Percentiles rank a stretch among this genome's conserved stretches.
phyloP scores from a whole-genome alignment of 106 monocot species.

The Chionographis japonica region DNA sequence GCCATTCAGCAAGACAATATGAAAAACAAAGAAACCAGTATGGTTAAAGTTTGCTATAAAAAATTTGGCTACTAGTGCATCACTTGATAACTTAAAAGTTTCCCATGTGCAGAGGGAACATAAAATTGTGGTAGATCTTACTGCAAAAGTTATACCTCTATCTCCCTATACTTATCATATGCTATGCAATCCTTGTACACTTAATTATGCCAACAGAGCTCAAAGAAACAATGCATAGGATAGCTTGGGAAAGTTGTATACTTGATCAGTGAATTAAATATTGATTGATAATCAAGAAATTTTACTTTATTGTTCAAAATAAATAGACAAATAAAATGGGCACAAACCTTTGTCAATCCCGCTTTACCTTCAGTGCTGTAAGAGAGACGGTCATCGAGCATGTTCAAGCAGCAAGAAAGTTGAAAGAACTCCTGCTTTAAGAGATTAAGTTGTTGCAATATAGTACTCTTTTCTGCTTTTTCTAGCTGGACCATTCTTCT shows the following conservation, averaged over 20 bases:
- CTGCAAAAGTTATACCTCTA: no score
- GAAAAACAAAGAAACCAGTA: slow-evolving; percentile 10
- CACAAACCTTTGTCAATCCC: slow-evolving; percentile 66
- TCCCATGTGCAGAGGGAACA: no score
- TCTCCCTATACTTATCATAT: no score
- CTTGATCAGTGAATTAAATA: not conserved
- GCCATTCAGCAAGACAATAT: not conserved
- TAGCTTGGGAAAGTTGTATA: no score
- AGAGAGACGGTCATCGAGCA: slow-evolving; percentile 42
- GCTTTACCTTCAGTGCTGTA: slow-evolving; percentile 39
- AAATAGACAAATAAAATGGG: slow-evolving; percentile 5
- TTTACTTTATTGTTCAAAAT: slow-evolving; percentile 1
- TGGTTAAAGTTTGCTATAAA: no score
- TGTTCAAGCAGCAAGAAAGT: slow-evolving; percentile 47
- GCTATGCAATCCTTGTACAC: no score
- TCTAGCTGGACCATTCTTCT: slow-evolving; percentile 51
- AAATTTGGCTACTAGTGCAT: no score
- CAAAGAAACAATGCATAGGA: no score
- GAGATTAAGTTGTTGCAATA: slow-evolving; percentile 47
- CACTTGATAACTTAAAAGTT: no score
- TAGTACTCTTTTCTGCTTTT: slow-evolving; percentile 50
- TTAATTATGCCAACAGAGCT: no score
- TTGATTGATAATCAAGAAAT: not conserved
- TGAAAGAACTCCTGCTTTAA: slow-evolving; percentile 63
- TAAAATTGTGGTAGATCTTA: no score